Evolutionary conservation across 176 grass and related monocot species (phyloP), one percentile per base, ranked within the genome.

Genomic region (Phoenix dactylifera): DNA sequence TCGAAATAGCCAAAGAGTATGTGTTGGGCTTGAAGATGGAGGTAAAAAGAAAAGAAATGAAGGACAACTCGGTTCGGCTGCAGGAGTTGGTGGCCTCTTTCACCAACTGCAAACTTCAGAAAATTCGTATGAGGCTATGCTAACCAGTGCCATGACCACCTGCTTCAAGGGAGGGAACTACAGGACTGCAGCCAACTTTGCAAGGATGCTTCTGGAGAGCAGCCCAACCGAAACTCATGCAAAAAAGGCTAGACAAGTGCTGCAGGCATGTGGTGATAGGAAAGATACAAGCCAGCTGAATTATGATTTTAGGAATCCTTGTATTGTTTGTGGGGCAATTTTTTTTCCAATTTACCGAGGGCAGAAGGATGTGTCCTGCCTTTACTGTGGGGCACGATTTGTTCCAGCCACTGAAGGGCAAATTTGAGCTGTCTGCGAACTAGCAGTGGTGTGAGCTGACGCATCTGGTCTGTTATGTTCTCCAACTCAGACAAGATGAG

Each of bases 231-330:
- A 97, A 59, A 44, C 22, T 22, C 80, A 90, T 24, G 87, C 92
- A 54, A 87, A 71, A 84, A 97, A 83, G 72, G 87, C 87, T 51
- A 76, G 92, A 18, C 87, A 90, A 65, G 84, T 97, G 7, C 35
- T 80, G 61, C 86, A 88, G 68, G 72, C 73, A 62, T 80, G 84
- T 26, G 60, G 64, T 44, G 92, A 71, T 55, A 84, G 55, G 69
- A 49, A 74, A 20, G 93, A 97, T 69, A 73, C 50, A 24, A 57
- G 4, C 15, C 65, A 85, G 20, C 69, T 97, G 30, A 91, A 97
- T 63, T 97, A 85, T 44, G 93, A 97, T 65, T 97, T 72, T 51
- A 91, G 93, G 65, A 97, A 97, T 66, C 87, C 87, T 5, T 97
- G 91, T 51, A 78, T 97, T 26, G 87, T 97, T 29, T 97, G 92